Evolutionary conservation across 2,329 filamentous ascomycete species (phyloP).

Genomic region (Dothistroma septosporum): DNA sequence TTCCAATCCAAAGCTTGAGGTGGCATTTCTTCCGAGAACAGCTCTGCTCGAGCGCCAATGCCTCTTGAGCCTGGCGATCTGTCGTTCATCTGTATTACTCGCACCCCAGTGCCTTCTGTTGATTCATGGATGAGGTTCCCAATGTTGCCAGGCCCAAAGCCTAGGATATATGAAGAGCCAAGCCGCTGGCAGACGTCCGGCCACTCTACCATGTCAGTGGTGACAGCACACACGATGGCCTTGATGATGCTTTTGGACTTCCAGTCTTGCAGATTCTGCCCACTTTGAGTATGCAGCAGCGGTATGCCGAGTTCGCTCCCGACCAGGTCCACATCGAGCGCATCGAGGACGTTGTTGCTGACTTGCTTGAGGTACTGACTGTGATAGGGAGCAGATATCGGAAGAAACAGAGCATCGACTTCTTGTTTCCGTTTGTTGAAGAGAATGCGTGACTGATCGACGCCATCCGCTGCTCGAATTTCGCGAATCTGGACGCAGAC

Average conservation of each 20-base stretch:
- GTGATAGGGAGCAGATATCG: conserved; percentile 95
- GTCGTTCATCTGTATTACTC: neutral
- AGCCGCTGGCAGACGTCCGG: neutral
- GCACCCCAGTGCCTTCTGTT: neutral
- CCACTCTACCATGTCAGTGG: neutral
- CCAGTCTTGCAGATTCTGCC: neutral
- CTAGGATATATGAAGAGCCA: neutral
- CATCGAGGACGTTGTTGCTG: conserved; percentile 77
- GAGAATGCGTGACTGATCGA: conserved; percentile 87
- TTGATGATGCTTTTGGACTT: neutral
- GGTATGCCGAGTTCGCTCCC: neutral
- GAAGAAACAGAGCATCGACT: conserved; percentile 91
- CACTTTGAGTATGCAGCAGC: neutral
- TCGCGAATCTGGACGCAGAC: conserved; percentile 88
- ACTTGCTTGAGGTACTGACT: conserved; percentile 68
- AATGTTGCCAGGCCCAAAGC: neutral
- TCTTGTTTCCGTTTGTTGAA: conserved; percentile 91
- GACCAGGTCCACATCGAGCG: neutral
- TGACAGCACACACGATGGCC: neutral
- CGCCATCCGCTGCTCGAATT: conserved; percentile 86
- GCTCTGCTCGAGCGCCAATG: neutral
- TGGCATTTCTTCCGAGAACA: neutral
- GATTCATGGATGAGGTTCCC: neutral
- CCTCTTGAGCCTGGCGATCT: neutral
- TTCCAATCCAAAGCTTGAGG: neutral